These are phyloP conservation scores for Calycina herbarum DNA, from an alignment of 2,329 filamentous ascomycete genomes.

Conservation along the genomic window DNA sequence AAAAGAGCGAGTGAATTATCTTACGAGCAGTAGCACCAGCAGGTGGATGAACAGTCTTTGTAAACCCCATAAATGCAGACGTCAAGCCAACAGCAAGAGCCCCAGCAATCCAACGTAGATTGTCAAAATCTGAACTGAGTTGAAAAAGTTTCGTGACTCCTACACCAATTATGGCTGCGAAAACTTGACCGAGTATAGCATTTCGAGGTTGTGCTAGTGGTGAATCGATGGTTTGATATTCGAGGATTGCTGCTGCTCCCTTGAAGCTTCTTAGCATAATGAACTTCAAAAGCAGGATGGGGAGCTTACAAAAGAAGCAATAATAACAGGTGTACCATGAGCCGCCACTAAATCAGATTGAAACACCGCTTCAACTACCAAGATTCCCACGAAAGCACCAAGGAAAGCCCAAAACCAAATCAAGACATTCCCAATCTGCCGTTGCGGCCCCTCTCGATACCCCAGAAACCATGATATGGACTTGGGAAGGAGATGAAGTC, in stretches of 20 bases:
- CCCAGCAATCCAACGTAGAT: slow-evolving; percentile 63
- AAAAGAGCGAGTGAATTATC: background rate
- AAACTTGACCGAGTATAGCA: slow-evolving; percentile 64
- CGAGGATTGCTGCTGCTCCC: slow-evolving; percentile 73
- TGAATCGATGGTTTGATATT: slow-evolving; percentile 71
- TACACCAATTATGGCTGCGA: slow-evolving; percentile 62
- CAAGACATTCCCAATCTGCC: slow-evolving; percentile 55
- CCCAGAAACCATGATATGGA: slow-evolving; percentile 70
- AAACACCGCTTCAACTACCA: slow-evolving; percentile 58
- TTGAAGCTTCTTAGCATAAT: slow-evolving; percentile 12
- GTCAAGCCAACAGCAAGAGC: slow-evolving; percentile 64
- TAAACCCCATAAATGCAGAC: slow-evolving; percentile 65
- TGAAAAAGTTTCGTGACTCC: slow-evolving; percentile 65
- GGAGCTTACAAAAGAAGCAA: slow-evolving; percentile 67
- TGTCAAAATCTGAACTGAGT: slow-evolving; percentile 45
- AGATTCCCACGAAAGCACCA: slow-evolving; percentile 62
- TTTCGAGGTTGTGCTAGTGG: slow-evolving; percentile 74
- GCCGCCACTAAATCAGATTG: slow-evolving; percentile 52
- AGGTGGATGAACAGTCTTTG: slow-evolving; percentile 72
- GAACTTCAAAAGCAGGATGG: background rate
- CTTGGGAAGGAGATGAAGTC: slow-evolving; percentile 62
- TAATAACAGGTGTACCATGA: slow-evolving; percentile 58
- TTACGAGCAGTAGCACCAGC: slow-evolving; percentile 66
- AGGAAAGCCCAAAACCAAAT: slow-evolving; percentile 63
- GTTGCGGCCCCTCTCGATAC: slow-evolving; percentile 46